A percentile compares a stretch with the other conserved stretches of the same genome.
Conservation (phyloP, 106 monocot species). For the Chionographis japonica region DNA sequence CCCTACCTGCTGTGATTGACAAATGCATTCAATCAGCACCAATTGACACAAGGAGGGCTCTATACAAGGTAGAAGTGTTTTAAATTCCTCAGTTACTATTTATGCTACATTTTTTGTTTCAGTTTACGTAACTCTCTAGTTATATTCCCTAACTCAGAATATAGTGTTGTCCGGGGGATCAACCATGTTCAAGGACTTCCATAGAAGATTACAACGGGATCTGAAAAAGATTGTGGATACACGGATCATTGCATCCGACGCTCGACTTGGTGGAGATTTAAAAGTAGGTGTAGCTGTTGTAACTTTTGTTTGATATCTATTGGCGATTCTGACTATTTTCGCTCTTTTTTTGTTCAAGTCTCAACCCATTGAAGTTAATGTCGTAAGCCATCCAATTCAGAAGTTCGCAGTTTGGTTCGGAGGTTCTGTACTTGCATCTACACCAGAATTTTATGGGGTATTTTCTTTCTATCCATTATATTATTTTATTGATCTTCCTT, state of each 20-base stretch:
- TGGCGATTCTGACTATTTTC: slow-evolving; percentile 5
- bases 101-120: not conserved
- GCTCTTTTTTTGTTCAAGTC: slow-evolving; percentile 29
- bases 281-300: slow-evolving; percentile 43
- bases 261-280: slow-evolving; percentile 53
- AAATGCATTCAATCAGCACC: slow-evolving; percentile 92
- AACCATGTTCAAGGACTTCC: slow-evolving; percentile 96
- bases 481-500: not conserved
- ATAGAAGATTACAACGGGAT: slow-evolving; percentile 87
- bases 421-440: slow-evolving; percentile 96
- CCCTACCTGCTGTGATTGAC: slow-evolving; percentile 72
- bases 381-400: slow-evolving; percentile 89
- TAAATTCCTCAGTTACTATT: not conserved
- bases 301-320: not conserved
- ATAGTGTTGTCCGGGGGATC: slow-evolving; percentile 90
- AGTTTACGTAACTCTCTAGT: not conserved
- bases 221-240: slow-evolving; percentile 88
- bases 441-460: slow-evolving; percentile 89
- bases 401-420: slow-evolving; percentile 97
- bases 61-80: slow-evolving; percentile 61
- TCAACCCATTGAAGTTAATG: slow-evolving; percentile 87
- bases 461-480: not conserved
- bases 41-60: slow-evolving; percentile 88
- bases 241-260: slow-evolving; percentile 50
- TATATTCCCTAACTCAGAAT: slow-evolving; percentile 47